Evolutionary conservation across 805 yeast species (phyloP), one percentile per base, ranked within the genome.

Genomic region (Zygosaccharomyces bailii): DNA sequence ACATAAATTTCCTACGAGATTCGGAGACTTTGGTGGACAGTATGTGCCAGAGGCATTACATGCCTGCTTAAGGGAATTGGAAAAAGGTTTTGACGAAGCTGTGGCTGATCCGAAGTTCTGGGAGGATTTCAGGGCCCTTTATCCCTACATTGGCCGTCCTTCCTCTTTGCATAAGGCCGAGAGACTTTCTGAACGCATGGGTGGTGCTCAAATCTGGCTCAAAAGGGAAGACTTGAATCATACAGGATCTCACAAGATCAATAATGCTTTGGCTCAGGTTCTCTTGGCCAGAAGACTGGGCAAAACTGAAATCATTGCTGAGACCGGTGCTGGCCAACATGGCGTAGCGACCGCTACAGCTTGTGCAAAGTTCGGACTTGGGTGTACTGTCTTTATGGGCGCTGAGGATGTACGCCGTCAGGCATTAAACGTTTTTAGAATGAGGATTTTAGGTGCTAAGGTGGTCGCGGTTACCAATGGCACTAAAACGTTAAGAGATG

Each of bases 401-500:
- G 98, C 98, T 35, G 99, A 93, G 70, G 99, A 93, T 71, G 96
- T 87, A 34, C 84, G 96, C 67, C 86, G 99, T 70, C 99, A 93
- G 75, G 97, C 99, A 10, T 75, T 93, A 54, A 93, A 93, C 61
- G 99, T 93, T 31, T 93, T 93, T 76, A 81, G 99, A 74, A 93
- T 93, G 96, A 78, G 88, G 67, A 84, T 93, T 39, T 74, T 93
- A 50, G 99, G 99, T 56, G 99, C 99, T 32, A 83, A 86, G 44
- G 99, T 93, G 46, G 79, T 91, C 51, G 84, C 96, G 25, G 97
- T 93, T 43, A 83, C 86, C 34, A 87, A 87, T 61, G 99, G 99
- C 68, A 91, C 99, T 18, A 78, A 84, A 66, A 93, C 99, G 25
- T 76, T 93, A 65, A 83, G 99, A 70, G 99, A 93, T 67, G 99